Evolutionary conservation across 202 grass and related monocot genomes (phyloP), one percentile per base, ranked within the genome.

Genomic region (Dendrocalamus latiflorus): DNA sequence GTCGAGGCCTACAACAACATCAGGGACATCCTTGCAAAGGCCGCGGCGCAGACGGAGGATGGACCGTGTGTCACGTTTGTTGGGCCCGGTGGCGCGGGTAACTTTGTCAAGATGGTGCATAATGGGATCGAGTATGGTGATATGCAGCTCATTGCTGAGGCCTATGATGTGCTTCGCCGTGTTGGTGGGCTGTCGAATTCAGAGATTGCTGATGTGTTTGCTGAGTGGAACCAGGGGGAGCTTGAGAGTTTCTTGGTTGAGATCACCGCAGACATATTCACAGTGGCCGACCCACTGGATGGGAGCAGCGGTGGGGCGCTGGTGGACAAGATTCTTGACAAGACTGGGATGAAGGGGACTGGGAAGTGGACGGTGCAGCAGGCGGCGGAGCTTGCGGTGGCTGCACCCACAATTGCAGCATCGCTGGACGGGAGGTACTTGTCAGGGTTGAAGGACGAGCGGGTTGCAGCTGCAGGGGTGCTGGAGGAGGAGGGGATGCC

Each of bases 61-160:
- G 92, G 95, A 9, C 82, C 95, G 0, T 98, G 95, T 14, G 95
- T 95, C 64, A 98, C 95, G 13, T 98, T 90, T 14, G 95, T 98
- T 0, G 95, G 95, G 0, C 82, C 87, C 9, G 95, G 92, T 1
- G 95, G 95, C 1, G 92, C 95, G 0, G 95, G 92, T 30, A 98
- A 98, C 85, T 98, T 98, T n/a, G 94, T 97, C 33, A 97, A 97
- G 84, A 93, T 97, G 94, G 94, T 97, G 4, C 94, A 97, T 65
- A 98, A 95, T 44, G 95, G 92, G 30, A 98, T 98, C 16, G 95
- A 98, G 82, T 98, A 98, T 0, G 95, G 95, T 0, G 95, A 98
- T 64, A 98, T 98, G 95, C 95, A 98, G 81, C 84, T 98, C 15
- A 98, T 98, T n/a, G 85, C 95, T 0, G 95, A 98, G 74, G 92